Evolutionary conservation across 495 filamentous ascomycete genomes (phyloP).

Genomic region (Monascus purpureus): DNA sequence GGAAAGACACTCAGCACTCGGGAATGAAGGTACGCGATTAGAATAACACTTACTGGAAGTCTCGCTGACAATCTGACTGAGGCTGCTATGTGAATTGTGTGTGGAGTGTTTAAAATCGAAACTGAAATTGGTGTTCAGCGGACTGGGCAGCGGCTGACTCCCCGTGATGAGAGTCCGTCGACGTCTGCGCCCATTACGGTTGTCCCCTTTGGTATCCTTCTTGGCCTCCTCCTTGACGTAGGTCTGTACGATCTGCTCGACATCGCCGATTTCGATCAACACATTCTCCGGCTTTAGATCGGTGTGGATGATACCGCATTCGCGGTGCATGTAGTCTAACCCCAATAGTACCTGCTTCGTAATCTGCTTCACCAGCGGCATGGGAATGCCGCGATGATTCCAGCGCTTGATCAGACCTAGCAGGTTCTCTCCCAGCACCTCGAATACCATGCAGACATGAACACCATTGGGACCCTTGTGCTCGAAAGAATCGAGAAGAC

Average conservation of each 20-base stretch:
- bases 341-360: constrained; percentile 95
- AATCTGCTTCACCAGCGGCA: constrained; percentile 93
- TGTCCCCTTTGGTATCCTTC: constrained; percentile 68
- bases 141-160: constrained; percentile 90
- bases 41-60: constrained; percentile 39
- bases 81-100: constrained; percentile 61
- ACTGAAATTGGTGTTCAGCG: constrained; percentile 81
- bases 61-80: constrained; percentile 73
- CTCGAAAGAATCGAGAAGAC: constrained; percentile 89
- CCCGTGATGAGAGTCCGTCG: constrained; percentile 91
- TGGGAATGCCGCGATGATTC: constrained; percentile 95
- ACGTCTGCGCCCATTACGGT: constrained; percentile 84
- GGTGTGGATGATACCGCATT: constrained; percentile 98
- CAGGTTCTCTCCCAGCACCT: constrained; percentile 92
- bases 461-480: constrained; percentile 94
- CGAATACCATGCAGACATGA: constrained; percentile 99
- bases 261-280: constrained; percentile 96
- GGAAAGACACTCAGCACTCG: too few relatives aligned
- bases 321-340: constrained; percentile 88
- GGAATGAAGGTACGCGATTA: constrained; percentile 1
- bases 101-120: constrained; percentile 56
- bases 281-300: constrained; percentile 98
- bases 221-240: constrained; percentile 75
- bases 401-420: constrained; percentile 94
- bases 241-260: constrained; percentile 90